Percentiles rank a stretch among this genome's conserved stretches.
Evolutionary conservation across 2,329 filamentous ascomycete species (phyloP).

Genomic region (Pseudogymnoascus sp.): DNA sequence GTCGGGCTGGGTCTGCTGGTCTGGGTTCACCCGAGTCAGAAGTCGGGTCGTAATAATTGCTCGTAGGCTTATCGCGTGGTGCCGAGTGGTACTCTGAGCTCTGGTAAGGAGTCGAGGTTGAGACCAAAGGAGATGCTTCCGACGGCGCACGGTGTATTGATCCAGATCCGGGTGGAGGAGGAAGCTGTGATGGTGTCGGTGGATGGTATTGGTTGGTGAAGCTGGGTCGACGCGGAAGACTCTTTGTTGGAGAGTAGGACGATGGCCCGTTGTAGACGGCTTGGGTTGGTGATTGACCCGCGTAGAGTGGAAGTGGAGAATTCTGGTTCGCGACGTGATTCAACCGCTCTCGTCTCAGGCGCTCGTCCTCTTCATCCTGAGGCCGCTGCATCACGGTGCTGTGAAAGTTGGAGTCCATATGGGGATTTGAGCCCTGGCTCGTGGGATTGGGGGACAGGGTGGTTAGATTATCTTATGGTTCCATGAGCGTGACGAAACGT

Average conservation of each 20-base stretch:
- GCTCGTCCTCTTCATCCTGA: conserved; percentile 17
- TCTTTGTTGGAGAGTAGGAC: conserved; percentile 24
- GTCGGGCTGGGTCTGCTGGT: conserved; percentile 27
- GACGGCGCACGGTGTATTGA: conserved; percentile 22
- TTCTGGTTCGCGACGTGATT: conserved; percentile 23
- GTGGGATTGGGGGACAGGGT: neutral
- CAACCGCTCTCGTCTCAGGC: conserved; percentile 21
- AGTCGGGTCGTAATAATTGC: conserved; percentile 39
- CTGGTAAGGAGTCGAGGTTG: conserved; percentile 21
- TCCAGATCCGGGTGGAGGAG: conserved; percentile 18
- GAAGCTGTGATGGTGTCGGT: conserved; percentile 19
- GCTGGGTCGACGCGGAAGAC: conserved; percentile 21
- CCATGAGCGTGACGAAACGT: conserved; percentile 6
- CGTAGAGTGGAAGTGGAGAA: conserved; percentile 18
- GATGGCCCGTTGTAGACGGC: conserved; percentile 18
- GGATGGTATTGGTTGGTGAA: conserved; percentile 26
- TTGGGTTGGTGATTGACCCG: conserved; percentile 22
- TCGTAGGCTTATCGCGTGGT: conserved; percentile 32
- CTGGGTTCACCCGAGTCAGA: conserved; percentile 35
- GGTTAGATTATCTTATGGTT: conserved; percentile 3
- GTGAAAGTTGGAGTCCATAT: conserved; percentile 25
- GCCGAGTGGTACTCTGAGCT: conserved; percentile 28
- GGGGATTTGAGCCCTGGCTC: conserved; percentile 8
- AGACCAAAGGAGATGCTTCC: conserved; percentile 21
- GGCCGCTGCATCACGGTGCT: conserved; percentile 26